Evolutionary conservation across 495 filamentous ascomycete genomes (phyloP), one percentile per base, ranked within the genome.

Genomic region (Aspergillus haitiensis): DNA sequence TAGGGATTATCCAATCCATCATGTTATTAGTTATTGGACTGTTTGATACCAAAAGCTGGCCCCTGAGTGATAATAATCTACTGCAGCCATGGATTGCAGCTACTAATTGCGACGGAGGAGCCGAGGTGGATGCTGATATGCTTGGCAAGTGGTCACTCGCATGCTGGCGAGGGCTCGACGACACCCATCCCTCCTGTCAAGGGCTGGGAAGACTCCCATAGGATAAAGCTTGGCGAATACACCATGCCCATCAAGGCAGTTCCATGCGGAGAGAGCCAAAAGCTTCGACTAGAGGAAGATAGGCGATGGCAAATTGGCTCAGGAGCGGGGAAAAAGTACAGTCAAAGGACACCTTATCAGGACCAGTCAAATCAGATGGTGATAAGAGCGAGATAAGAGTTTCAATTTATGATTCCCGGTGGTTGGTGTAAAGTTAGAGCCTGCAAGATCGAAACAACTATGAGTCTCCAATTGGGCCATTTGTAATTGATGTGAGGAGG

Each of bases 211-310:
- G 44, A 47, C n/a, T 16, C 9, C 44, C 44, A 21, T 18, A 47
- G 9, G 15, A 35, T 35, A 54, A 64, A 67, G 57, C 67, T 67
- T 70, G 67, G 65, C 65, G 54, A 49, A 1, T 39, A 51, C 50
- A 56, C 51, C 56, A 72, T 63, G 61, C 72, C 65, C 57, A 70
- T 49, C 40, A 66, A 55, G 74, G 72, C 60, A 76, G 59, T 60
- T 74, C 33, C 55, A 72, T 51, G 72, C 74, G 72, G 68, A 49
- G 40, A 18, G 55, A 52, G 49, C 52, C 45, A 31, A 27, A 39
- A 59, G 52, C 55, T 56, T 55, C 35, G 44, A 32, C 32, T 44
- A 61, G 34, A 18, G 7, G 36, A 21, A 42, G 35, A 53, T 36
- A 48, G 58, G 16, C 16, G 48, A 40, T 35, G n/a, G n/a, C 6